Conservation (phyloP, 805 yeast species). For the Torulaspora delbrueckii region DNA sequence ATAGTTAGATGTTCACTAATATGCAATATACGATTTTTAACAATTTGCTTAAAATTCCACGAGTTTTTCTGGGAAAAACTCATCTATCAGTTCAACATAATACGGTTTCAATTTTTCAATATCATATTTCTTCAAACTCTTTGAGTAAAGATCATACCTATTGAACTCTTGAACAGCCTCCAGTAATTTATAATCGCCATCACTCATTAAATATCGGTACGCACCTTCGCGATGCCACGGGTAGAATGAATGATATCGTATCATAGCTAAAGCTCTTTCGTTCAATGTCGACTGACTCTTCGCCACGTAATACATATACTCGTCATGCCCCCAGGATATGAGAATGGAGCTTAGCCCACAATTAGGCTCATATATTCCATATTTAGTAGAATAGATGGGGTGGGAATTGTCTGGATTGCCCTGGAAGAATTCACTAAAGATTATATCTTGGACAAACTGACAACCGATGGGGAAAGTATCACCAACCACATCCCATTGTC, state of each 20-base stretch:
- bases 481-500: conserved; percentile 80
- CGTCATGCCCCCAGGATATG: conserved; percentile 79
- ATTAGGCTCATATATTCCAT: conserved; percentile 57
- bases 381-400: conserved; percentile 61
- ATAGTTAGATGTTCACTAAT: conserved; percentile 3
- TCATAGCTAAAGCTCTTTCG: conserved; percentile 66
- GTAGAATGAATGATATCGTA: conserved; percentile 67
- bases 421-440: conserved; percentile 55
- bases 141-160: conserved; percentile 64
- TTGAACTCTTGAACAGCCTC: conserved; percentile 63
- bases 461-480: conserved; percentile 78
- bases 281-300: conserved; percentile 60
- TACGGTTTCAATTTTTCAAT: conserved; percentile 52
- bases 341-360: conserved; percentile 68
- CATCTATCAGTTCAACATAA: conserved; percentile 59
- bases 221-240: conserved; percentile 75
- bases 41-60: conserved; percentile 46
- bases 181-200: conserved; percentile 54
- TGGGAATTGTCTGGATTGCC: conserved; percentile 56
- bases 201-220: conserved; percentile 58
- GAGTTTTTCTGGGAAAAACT: conserved; percentile 53
- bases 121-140: conserved; percentile 47
- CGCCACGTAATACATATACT: conserved; percentile 69
- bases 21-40: conserved; percentile 1
- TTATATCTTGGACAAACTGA: conserved; percentile 52